A percentile compares a stretch with the other conserved stretches of the same genome.
These are phyloP conservation scores for Filobasidium uniguttulatum DNA, from an alignment of 1,284 basidiomycete genomes.

Conservation along the genomic window DNA sequence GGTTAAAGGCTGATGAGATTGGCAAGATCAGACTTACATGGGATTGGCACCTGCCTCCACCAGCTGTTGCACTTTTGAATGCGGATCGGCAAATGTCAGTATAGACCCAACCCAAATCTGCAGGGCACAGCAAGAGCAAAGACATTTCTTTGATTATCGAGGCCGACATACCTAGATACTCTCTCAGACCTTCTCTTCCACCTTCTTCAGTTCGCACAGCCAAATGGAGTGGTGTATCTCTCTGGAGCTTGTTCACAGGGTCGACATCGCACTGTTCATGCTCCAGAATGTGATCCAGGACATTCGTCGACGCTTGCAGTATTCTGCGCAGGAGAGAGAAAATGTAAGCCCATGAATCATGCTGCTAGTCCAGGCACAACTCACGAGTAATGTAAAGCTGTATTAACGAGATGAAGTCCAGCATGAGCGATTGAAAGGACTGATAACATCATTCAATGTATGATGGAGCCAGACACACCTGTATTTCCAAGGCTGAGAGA, in stretches of 20 bases:
- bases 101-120: not conserved
- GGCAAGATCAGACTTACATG: constrained; percentile 39
- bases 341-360: not conserved
- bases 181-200: constrained; percentile 44
- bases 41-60: constrained; percentile 46
- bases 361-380: constrained; percentile 22
- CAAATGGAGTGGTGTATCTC: constrained; percentile 69
- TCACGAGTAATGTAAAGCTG: constrained; percentile 70
- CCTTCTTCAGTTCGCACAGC: constrained; percentile 52
- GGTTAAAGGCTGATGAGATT: not conserved
- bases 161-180: constrained; percentile 33
- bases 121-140: not conserved
- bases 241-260: constrained; percentile 55
- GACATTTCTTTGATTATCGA: not conserved
- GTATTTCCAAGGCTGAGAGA: constrained; percentile 54
- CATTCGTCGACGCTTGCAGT: constrained; percentile 45
- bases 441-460: not conserved
- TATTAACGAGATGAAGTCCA: too few species aligned
- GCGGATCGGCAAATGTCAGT: not conserved
- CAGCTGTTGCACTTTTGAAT: constrained; percentile 10
- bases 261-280: constrained; percentile 73
- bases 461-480: constrained; percentile 35
- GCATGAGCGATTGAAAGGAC: not conserved
- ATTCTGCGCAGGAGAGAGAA: constrained; percentile 18
- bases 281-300: constrained; percentile 58